A percentile compares a stretch with the other conserved stretches of the same genome.
Conservation (phyloP, 768 basidiomycete species). For the Boletus tylopilopsis region DNA sequence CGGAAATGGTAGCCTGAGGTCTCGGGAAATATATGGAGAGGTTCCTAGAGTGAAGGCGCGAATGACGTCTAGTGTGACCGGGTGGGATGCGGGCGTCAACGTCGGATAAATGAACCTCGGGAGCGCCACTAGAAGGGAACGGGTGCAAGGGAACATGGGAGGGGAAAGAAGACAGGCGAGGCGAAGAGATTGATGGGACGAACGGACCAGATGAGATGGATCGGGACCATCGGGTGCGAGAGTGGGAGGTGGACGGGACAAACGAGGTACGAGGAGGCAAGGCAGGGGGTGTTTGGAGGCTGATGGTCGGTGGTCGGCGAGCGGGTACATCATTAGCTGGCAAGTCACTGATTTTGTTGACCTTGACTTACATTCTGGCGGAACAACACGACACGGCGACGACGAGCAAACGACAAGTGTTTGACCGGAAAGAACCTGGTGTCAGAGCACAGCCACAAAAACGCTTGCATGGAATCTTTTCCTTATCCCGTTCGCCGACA, state of each 20-base stretch:
- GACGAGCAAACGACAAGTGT: too few relatives aligned
- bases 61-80: constrained; percentile 45
- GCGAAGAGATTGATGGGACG: constrained; percentile 25
- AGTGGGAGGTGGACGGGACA: constrained; percentile 12
- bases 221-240: constrained; percentile 31
- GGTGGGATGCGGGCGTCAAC: constrained; percentile 14
- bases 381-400: too few relatives aligned
- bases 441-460: too few relatives aligned
- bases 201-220: constrained; percentile 34
- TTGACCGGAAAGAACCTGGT: too few relatives aligned
- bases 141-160: constrained; percentile 22
- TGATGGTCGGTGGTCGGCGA: too few relatives aligned
- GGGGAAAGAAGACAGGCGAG: constrained; percentile 27
- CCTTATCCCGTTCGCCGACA: too few relatives aligned
- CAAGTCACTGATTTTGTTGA: too few relatives aligned
- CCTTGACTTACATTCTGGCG: too few relatives aligned
- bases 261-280: too few relatives aligned
- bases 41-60: constrained; percentile 85
- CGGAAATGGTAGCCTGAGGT: constrained; percentile 57
- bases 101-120: constrained; percentile 20
- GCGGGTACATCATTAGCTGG: too few relatives aligned
- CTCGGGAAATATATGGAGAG: constrained; percentile 89
- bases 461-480: too few relatives aligned
- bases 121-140: constrained; percentile 20
- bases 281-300: too few relatives aligned